These are phyloP conservation scores for Aspergillus mulundensis DNA, from an alignment of 495 filamentous ascomycete genomes.

Conservation along the genomic window DNA sequence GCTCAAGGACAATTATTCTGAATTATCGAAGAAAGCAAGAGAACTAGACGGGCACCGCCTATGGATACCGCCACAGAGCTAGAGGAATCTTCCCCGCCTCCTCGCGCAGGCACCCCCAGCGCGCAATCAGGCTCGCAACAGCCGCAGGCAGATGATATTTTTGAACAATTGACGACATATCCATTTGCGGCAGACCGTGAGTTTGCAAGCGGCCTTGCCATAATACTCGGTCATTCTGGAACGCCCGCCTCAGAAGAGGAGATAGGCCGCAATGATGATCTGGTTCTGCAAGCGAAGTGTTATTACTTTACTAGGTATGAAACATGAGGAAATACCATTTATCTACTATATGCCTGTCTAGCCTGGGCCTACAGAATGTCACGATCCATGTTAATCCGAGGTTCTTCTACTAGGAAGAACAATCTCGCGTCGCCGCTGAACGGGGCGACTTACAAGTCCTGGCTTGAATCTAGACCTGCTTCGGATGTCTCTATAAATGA, in stretches of 20 bases:
- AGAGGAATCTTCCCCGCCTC: constrained; percentile 3
- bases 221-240: constrained; percentile 43
- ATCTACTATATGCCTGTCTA: neutral
- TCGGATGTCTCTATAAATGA: neutral
- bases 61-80: neutral
- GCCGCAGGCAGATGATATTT: constrained; percentile 6
- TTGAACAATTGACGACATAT: constrained; percentile 33
- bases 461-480: constrained; percentile 26
- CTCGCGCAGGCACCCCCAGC: neutral
- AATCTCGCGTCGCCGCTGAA: constrained; percentile 36
- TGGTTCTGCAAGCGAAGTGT: constrained; percentile 49
- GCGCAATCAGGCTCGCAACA: neutral
- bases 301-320: constrained; percentile 49
- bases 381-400: neutral
- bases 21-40: neutral
- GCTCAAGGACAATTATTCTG: no score
- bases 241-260: constrained; percentile 40
- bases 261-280: constrained; percentile 37
- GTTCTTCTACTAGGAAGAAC: constrained; percentile 32
- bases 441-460: constrained; percentile 39
- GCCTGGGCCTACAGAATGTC: neutral
- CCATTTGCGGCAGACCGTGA: constrained; percentile 39
- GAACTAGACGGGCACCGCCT: neutral
- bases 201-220: constrained; percentile 46
- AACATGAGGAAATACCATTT: neutral